These are phyloP conservation scores for Cryphonectria japonica DNA, from an alignment of 2,329 filamentous ascomycete genomes.

Conservation along the genomic window DNA sequence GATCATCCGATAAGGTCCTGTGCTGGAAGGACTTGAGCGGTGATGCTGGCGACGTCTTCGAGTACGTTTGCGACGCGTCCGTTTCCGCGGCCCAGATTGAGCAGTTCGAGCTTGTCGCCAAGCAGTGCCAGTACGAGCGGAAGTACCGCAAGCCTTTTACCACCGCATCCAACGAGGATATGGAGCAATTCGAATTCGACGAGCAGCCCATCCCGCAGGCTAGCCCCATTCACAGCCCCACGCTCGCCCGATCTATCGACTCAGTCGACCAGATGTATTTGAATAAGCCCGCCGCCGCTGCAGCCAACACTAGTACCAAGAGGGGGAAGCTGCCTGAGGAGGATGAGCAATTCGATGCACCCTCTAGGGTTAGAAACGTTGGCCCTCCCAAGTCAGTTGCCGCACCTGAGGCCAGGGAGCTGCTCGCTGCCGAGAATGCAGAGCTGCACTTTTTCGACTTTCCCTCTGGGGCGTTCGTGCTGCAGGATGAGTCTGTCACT, in stretches of 20 bases:
- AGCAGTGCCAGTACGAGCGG: constrained; percentile 96
- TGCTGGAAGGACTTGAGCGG: constrained; percentile 96
- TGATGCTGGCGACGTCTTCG: constrained; percentile 92
- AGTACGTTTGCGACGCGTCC: constrained; percentile 89
- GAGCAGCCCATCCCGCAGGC: constrained; percentile 67
- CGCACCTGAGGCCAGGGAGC: constrained; percentile 71
- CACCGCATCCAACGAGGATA: constrained; percentile 78
- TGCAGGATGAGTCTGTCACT: constrained; percentile 75
- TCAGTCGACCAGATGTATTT: constrained; percentile 61
- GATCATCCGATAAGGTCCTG: constrained; percentile 76
- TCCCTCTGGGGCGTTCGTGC: constrained; percentile 78
- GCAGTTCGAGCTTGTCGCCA: constrained; percentile 79
- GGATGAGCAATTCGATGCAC: constrained; percentile 35
- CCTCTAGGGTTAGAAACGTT: constrained; percentile 40
- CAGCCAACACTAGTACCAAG: constrained; percentile 52
- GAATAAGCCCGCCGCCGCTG: constrained; percentile 42
- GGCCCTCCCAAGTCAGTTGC: constrained; percentile 60
- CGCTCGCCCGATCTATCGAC: constrained; percentile 58
- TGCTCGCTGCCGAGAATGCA: constrained; percentile 74
- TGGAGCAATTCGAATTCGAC: constrained; percentile 80
- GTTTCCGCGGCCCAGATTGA: constrained; percentile 72
- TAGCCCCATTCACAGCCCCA: constrained; percentile 64
- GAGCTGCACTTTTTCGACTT: constrained; percentile 97
- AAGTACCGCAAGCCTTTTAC: constrained; percentile 84
- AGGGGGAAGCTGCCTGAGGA: constrained; percentile 39